Conservation (phyloP, 2,329 filamentous ascomycete genomes). For the Cladophialophora psammophila region DNA sequence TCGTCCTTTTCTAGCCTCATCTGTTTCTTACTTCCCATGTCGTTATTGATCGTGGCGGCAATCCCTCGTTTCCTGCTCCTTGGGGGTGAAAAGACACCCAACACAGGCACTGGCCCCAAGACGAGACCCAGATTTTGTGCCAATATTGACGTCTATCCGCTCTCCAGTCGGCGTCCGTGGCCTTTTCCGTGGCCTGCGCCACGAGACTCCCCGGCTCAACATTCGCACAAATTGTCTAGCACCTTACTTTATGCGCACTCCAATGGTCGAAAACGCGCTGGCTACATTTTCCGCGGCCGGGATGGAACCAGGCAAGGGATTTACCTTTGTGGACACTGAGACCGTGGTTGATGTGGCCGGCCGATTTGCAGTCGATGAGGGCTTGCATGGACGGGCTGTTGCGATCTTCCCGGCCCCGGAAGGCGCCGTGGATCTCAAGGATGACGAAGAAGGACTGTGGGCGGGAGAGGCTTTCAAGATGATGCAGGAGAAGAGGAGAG, state of each 20-base stretch:
- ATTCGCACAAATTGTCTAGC: constrained; percentile 22
- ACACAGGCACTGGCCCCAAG: background rate
- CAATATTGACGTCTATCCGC: background rate
- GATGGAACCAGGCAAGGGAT: constrained; percentile 15
- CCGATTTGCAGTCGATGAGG: constrained; percentile 20
- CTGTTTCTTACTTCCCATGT: background rate
- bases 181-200: constrained; percentile 30
- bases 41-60: too few relatives aligned
- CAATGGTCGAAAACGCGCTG: constrained; percentile 7
- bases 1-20: constrained; percentile 1
- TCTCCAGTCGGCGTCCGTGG: constrained; percentile 33
- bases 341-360: constrained; percentile 20
- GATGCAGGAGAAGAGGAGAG: constrained; percentile 15
- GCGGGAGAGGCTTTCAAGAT: constrained; percentile 13
- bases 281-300: constrained; percentile 9
- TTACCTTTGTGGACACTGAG: constrained; percentile 18
- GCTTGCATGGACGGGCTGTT: constrained; percentile 14
- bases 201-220: constrained; percentile 18
- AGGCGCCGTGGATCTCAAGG: constrained; percentile 15
- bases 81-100: background rate
- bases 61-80: background rate
- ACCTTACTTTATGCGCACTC: constrained; percentile 20
- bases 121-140: background rate
- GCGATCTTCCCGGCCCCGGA: constrained; percentile 11
- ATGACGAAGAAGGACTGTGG: constrained; percentile 22